Evolutionary conservation across 1,139 yeast genomes (phyloP).

Genomic region (Candida gigantensis): DNA sequence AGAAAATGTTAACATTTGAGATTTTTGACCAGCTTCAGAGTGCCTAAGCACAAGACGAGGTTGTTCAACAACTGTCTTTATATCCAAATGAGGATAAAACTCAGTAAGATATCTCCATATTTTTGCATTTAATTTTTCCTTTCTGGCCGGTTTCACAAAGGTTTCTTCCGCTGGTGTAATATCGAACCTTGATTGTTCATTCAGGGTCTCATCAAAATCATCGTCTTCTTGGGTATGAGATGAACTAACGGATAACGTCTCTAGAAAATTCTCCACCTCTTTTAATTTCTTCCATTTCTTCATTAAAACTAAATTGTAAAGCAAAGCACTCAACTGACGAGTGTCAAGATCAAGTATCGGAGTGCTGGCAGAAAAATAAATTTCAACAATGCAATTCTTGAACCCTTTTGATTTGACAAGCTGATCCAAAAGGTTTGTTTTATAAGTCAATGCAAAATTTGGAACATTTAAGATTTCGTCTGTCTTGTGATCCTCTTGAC

Average conservation of each 20-base stretch:
- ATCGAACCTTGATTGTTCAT: slow-evolving; percentile 1
- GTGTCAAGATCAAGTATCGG: slow-evolving; percentile 53
- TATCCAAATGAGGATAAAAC: slow-evolving; percentile 43
- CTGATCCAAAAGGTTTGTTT: slow-evolving; percentile 51
- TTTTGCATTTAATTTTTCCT: slow-evolving; percentile 12
- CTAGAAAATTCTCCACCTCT: slow-evolving; percentile 7
- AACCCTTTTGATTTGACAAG: slow-evolving; percentile 38
- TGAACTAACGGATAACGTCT: not conserved
- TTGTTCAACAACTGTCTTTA: slow-evolving; percentile 45
- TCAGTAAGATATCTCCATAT: slow-evolving; percentile 31
- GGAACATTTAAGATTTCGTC: slow-evolving; percentile 55
- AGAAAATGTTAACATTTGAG: slow-evolving; percentile 35
- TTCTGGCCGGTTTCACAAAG: not conserved
- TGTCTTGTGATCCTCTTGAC: slow-evolving; percentile 18
- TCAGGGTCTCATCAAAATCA: slow-evolving; percentile 5
- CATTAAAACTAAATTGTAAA: slow-evolving; percentile 35
- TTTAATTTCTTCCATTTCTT: slow-evolving; percentile 29
- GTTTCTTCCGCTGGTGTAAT: slow-evolving; percentile 1
- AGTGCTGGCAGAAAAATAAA: slow-evolving; percentile 47
- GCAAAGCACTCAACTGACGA: slow-evolving; percentile 40
- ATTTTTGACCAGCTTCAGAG: slow-evolving; percentile 21
- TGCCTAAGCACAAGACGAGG: slow-evolving; percentile 43
- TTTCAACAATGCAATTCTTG: slow-evolving; percentile 37
- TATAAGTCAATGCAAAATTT: slow-evolving; percentile 51
- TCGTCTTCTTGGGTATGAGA: slow-evolving; percentile 5